Evolutionary conservation across 2,329 filamentous ascomycete species (phyloP), one percentile per base, ranked within the genome.

Genomic region (Didymellaceae sp.): DNA sequence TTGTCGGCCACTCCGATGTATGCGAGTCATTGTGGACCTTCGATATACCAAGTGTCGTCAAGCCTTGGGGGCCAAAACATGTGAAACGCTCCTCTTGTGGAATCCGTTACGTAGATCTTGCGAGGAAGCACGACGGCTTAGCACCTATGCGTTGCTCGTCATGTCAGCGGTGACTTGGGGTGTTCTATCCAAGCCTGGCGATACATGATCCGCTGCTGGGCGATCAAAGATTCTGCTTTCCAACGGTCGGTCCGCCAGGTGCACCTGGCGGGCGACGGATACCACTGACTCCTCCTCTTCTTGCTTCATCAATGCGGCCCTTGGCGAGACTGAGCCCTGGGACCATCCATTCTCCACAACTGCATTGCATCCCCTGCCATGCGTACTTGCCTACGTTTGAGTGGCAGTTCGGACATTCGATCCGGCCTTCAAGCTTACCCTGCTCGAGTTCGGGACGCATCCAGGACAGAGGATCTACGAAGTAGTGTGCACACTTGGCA

Each of bases 361-460:
- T 94, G 76, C 94, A 99, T 71, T 86, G 86, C 81, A 97, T 88
- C 11, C 94, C 94, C 71, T 95, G 91, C 94, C 94, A 99, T 43
- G 93, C 89, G 69, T 97, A 99, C 63, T 94, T 89, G 30, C 94
- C 94, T 38, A 97, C 85, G 43, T 90, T 91, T 31, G 89, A 86
- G 37, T 83, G 85, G 73, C 94, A 99, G 66, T 87, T 88, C 8
- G 94, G 93, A 66, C 94, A 99, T 51, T 86, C 83, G 24, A 99
- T 79, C 8, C 93, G 86, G 18, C 94, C 94, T 53, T 92, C 90
- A 18, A 97, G 80, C 54, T 87, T 84, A 21, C 90, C 91, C 65
- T 89, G 83, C 63, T 92, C 89, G n/a, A 99, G 84, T 64, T 87
- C 86, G 1, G 86, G 78, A 6, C 89, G 86, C 94, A 99, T 99